Conservation (phyloP, 805 yeast species). For the Yamadazyma olivae region DNA sequence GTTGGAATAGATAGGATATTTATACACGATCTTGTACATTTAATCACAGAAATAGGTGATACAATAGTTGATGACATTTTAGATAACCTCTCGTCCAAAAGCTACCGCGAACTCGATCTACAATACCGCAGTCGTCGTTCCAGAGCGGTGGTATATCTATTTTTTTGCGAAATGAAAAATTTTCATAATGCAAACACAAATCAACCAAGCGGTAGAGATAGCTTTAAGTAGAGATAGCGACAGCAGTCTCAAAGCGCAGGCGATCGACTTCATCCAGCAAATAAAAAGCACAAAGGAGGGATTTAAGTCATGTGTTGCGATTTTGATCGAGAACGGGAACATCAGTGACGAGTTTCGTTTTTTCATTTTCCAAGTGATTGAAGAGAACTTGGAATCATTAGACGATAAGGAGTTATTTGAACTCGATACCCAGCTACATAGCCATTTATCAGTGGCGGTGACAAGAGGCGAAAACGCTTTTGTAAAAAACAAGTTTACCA, state of each 20-base stretch:
- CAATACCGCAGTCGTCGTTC: too few relatives aligned
- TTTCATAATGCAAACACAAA: slow-evolving; percentile 49
- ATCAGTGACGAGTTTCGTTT: slow-evolving; percentile 58
- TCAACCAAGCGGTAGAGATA: slow-evolving; percentile 83
- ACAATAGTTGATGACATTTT: too few relatives aligned
- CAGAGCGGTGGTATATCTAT: too few relatives aligned
- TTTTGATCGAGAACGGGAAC: slow-evolving; percentile 25
- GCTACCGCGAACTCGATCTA: too few relatives aligned
- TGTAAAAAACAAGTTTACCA: slow-evolving; percentile 36
- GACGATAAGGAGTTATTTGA: slow-evolving; percentile 42
- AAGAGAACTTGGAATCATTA: slow-evolving; percentile 48
- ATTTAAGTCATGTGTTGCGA: slow-evolving; percentile 48
- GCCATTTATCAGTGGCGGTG: slow-evolving; percentile 19
- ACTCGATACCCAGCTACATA: slow-evolving; percentile 48
- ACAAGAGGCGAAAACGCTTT: slow-evolving; percentile 18
- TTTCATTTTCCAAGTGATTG: slow-evolving; percentile 68
- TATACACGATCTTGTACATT: background rate
- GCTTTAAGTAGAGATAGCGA: slow-evolving; percentile 74
- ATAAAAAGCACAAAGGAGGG: slow-evolving; percentile 54
- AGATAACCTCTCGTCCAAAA: too few relatives aligned
- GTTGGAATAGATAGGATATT: slow-evolving; percentile 29
- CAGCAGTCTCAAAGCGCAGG: slow-evolving; percentile 53
- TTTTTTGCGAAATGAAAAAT: slow-evolving; percentile 6
- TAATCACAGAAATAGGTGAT: background rate
- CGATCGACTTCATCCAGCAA: slow-evolving; percentile 50